A percentile compares a stretch with the other conserved stretches of the same genome.
phyloP scores from a whole-genome alignment of 176 grass and related monocot genomes.

The Hyparrhenia diplandra region DNA sequence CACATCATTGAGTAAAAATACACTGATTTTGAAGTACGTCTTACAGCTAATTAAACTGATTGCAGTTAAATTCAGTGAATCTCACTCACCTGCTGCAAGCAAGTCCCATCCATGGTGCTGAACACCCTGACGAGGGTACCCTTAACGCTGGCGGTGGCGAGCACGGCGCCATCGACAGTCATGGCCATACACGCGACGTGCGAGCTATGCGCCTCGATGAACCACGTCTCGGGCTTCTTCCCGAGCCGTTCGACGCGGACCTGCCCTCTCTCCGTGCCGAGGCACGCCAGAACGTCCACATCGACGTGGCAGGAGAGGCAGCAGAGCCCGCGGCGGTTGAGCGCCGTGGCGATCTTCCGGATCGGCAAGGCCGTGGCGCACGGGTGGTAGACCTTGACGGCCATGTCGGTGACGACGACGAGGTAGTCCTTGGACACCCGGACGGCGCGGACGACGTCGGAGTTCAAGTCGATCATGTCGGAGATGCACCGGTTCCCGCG shows the following conservation, averaged over 20 bases:
- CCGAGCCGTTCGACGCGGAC: slow-evolving; percentile 49
- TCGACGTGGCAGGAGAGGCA: slow-evolving; percentile 52
- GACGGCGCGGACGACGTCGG: slow-evolving; percentile 40
- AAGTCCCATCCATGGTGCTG: slow-evolving; percentile 58
- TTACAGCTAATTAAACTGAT: background rate
- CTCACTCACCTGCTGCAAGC: slow-evolving; percentile 61
- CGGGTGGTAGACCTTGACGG: slow-evolving; percentile 50
- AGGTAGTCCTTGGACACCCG: slow-evolving; percentile 36
- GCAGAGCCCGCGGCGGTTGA: slow-evolving; percentile 56
- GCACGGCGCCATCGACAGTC: slow-evolving; percentile 50
- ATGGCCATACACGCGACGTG: slow-evolving; percentile 53
- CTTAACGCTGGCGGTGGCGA: slow-evolving; percentile 69
- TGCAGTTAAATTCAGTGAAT: background rate
- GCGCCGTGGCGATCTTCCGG: slow-evolving; percentile 38
- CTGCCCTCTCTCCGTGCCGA: slow-evolving; percentile 31
- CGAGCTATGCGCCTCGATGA: slow-evolving; percentile 63
- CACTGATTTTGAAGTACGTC: no score
- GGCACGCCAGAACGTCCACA: slow-evolving; percentile 53
- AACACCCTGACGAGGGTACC: slow-evolving; percentile 91
- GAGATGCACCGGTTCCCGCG: background rate
- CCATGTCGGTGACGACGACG: slow-evolving; percentile 49
- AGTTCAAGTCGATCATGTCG: slow-evolving; percentile 31
- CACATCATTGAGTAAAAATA: background rate
- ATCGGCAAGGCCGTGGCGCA: slow-evolving; percentile 15
- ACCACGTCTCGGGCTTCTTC: slow-evolving; percentile 19